Percentiles rank a stretch among this genome's conserved stretches.
Evolutionary conservation across 2,329 filamentous ascomycete genomes (phyloP).

Genomic region (Colletotrichum filicis): DNA sequence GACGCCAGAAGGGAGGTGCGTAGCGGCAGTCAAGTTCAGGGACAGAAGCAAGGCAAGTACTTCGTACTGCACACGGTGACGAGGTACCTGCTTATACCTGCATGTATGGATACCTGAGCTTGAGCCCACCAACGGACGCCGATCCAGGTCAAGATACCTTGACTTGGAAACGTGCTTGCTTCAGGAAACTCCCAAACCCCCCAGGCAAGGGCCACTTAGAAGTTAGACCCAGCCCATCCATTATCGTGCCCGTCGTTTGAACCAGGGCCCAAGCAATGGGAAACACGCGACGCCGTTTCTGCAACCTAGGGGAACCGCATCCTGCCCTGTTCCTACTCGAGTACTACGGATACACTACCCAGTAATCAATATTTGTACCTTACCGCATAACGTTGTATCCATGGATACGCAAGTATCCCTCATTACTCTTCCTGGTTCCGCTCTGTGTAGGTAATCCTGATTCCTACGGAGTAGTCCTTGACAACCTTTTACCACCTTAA

Average conservation of each 20-base stretch:
- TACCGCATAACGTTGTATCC: background rate
- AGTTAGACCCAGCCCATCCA: background rate
- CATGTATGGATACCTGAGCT: background rate
- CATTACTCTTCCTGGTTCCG: background rate
- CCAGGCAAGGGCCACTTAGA: slow-evolving; percentile 14
- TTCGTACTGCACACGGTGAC: background rate
- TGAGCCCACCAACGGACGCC: background rate
- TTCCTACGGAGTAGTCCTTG: background rate
- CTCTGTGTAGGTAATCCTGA: no score
- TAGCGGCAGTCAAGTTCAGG: background rate
- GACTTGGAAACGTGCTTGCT: slow-evolving; percentile 29
- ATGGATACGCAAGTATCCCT: background rate
- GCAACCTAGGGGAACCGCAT: background rate
- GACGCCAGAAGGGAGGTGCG: background rate
- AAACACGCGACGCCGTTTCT: background rate
- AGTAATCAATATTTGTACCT: no score
- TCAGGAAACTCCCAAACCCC: background rate
- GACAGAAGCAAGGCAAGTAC: background rate
- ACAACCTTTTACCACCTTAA: background rate
- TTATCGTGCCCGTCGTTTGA: background rate
- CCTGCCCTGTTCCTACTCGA: no score
- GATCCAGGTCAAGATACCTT: slow-evolving; percentile 19
- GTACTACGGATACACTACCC: no score
- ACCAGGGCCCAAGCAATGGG: background rate
- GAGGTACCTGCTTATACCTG: background rate